Evolutionary conservation across 1,139 yeast species (phyloP).

Genomic region (Nakaseomyces sp.): DNA sequence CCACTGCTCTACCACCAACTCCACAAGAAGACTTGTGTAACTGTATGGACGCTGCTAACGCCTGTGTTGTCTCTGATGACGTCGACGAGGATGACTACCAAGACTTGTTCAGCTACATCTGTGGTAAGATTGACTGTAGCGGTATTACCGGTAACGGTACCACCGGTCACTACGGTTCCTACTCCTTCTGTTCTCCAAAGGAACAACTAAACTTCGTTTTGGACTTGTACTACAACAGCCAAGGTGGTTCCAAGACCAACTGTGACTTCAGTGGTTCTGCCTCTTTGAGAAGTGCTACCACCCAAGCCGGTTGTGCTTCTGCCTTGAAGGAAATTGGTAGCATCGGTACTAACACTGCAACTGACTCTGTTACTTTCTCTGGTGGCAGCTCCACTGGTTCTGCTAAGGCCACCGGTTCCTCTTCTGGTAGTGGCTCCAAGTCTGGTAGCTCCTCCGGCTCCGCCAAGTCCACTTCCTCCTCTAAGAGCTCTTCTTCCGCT

Average conservation of each 20-base stretch:
- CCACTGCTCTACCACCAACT: slow-evolving; percentile 64
- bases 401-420: slow-evolving; percentile 26
- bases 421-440: slow-evolving; percentile 17
- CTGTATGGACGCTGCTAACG: slow-evolving; percentile 45
- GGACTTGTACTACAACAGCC: slow-evolving; percentile 52
- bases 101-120: slow-evolving; percentile 48
- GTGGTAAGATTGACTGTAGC: slow-evolving; percentile 43
- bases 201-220: slow-evolving; percentile 55
- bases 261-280: slow-evolving; percentile 69
- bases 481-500: slow-evolving; percentile 15
- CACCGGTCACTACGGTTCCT: slow-evolving; percentile 54
- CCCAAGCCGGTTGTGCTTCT: slow-evolving; percentile 51
- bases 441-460: slow-evolving; percentile 11
- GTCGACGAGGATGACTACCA: slow-evolving; percentile 47
- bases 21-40: slow-evolving; percentile 56
- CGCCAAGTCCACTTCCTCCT: slow-evolving; percentile 11
- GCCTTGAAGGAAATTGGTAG: slow-evolving; percentile 35
- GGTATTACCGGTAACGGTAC: slow-evolving; percentile 57
- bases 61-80: slow-evolving; percentile 46
- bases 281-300: slow-evolving; percentile 37
- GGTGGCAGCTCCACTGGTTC: slow-evolving; percentile 8
- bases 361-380: slow-evolving; percentile 34
- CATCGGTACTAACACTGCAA: slow-evolving; percentile 33
- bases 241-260: slow-evolving; percentile 40
- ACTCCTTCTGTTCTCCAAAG: slow-evolving; percentile 55